These are phyloP conservation scores for Citrus mangshanensis DNA, from an alignment of 345 rosid species.

Conservation along the genomic window DNA sequence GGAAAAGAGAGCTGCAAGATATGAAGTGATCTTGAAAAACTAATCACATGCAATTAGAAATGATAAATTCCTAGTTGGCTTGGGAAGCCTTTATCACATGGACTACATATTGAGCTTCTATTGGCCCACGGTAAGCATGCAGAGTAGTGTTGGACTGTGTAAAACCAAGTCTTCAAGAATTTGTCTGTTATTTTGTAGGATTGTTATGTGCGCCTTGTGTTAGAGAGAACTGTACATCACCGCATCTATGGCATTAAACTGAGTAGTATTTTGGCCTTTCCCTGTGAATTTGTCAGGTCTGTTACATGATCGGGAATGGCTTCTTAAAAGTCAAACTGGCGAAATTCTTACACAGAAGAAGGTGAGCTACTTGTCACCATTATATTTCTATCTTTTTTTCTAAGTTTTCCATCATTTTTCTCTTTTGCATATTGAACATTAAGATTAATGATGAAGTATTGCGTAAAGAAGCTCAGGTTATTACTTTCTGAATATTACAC, in stretches of 20 bases:
- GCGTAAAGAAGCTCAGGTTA: neutral
- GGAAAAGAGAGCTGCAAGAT: neutral
- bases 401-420: neutral
- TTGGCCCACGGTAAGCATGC: neutral
- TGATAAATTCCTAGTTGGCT: neutral
- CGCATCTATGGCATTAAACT: neutral
- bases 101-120: neutral
- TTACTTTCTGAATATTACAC: neutral
- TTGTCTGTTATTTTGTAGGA: neutral
- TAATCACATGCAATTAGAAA: neutral
- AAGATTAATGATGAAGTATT: neutral
- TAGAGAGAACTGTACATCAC: neutral
- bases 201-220: neutral
- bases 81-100: no score
- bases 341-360: conserved; percentile 87
- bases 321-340: conserved; percentile 66
- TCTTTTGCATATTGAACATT: neutral
- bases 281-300: conserved; percentile 47
- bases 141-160: no score
- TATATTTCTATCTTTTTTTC: neutral
- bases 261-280: neutral
- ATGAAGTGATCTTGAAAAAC: neutral
- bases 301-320: conserved; percentile 90
- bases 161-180: neutral
- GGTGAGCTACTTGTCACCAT: conserved; percentile 36